These are phyloP conservation scores for Phlebopus sp. DNA, from an alignment of 1,284 basidiomycete species.

Conservation along the genomic window DNA sequence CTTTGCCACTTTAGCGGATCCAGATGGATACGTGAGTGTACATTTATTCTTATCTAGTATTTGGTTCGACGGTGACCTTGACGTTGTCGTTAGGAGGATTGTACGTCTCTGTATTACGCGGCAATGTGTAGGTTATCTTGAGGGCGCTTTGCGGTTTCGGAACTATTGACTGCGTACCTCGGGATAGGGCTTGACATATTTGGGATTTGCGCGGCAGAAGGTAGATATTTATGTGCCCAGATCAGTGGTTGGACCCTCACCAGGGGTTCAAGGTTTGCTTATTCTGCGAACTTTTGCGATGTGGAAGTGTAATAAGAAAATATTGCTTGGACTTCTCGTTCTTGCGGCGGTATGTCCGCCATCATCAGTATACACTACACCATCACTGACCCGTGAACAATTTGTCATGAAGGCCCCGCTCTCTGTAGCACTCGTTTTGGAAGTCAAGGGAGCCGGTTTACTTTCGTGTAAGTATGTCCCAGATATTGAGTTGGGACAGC, in stretches of 20 bases:
- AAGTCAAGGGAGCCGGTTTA: background rate
- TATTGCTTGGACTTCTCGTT: slow-evolving; percentile 1
- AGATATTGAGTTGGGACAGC: background rate
- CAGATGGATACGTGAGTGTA: background rate
- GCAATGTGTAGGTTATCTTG: background rate
- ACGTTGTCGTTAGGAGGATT: background rate
- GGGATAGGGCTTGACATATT: slow-evolving; percentile 3
- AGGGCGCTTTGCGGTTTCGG: background rate
- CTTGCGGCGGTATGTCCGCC: background rate
- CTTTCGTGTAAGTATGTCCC: background rate
- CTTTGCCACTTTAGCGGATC: background rate
- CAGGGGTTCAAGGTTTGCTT: slow-evolving; percentile 2
- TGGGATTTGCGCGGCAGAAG: slow-evolving; percentile 2
- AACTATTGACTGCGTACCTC: background rate
- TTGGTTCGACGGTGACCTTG: background rate
- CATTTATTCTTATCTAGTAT: background rate
- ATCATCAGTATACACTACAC: background rate
- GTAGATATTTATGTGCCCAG: background rate
- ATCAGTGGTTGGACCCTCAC: background rate
- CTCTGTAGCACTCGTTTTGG: slow-evolving; percentile 1
- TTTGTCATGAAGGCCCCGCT: background rate
- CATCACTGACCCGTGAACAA: background rate
- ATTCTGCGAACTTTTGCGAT: slow-evolving; percentile 6
- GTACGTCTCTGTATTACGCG: background rate
- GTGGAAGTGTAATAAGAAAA: slow-evolving; percentile 2